These are phyloP conservation scores for Apium graveolens DNA, from an alignment of 129 eudicot species.

Conservation along the genomic window DNA sequence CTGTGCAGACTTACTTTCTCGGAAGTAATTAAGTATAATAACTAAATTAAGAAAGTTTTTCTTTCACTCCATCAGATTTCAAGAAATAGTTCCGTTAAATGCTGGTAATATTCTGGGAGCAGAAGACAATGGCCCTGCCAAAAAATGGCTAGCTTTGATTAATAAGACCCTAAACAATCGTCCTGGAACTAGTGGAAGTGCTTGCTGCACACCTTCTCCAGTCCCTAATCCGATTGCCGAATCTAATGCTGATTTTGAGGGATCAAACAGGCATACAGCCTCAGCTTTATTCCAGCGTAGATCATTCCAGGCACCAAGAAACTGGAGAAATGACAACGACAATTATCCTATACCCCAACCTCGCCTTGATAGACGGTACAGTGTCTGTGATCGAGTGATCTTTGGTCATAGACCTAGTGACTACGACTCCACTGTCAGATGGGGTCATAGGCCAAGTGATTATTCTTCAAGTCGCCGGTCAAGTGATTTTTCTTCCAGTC, in stretches of 20 bases:
- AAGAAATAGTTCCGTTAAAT: slow-evolving; percentile 88
- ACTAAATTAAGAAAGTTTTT: not conserved
- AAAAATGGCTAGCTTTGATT: slow-evolving; percentile 65
- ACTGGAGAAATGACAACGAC: slow-evolving; percentile 59
- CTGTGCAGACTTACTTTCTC: not conserved
- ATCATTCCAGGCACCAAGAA: slow-evolving; percentile 72
- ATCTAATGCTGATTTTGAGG: slow-evolving; percentile 84
- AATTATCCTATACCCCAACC: slow-evolving; percentile 41
- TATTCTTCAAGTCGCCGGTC: slow-evolving; percentile 47
- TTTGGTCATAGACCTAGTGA: slow-evolving; percentile 80
- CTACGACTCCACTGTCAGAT: slow-evolving; percentile 44
- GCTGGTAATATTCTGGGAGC: slow-evolving; percentile 87
- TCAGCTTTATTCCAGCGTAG: slow-evolving; percentile 54
- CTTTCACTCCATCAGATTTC: slow-evolving; percentile 46
- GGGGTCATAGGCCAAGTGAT: slow-evolving; percentile 57
- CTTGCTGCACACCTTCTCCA: slow-evolving; percentile 58
- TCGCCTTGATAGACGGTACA: slow-evolving; percentile 78
- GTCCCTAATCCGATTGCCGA: slow-evolving; percentile 70
- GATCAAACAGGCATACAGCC: slow-evolving; percentile 49
- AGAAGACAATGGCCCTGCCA: slow-evolving; percentile 95
- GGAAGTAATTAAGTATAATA: not conserved
- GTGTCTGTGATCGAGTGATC: slow-evolving; percentile 86
- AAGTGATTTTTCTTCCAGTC: slow-evolving; percentile 56
- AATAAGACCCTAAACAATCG: slow-evolving; percentile 57
- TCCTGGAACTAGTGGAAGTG: slow-evolving; percentile 61